A percentile compares a stretch with the other conserved stretches of the same genome.
phyloP scores from a whole-genome alignment of 192 early-diverging fungal species.

The Mortierella hygrophila region DNA sequence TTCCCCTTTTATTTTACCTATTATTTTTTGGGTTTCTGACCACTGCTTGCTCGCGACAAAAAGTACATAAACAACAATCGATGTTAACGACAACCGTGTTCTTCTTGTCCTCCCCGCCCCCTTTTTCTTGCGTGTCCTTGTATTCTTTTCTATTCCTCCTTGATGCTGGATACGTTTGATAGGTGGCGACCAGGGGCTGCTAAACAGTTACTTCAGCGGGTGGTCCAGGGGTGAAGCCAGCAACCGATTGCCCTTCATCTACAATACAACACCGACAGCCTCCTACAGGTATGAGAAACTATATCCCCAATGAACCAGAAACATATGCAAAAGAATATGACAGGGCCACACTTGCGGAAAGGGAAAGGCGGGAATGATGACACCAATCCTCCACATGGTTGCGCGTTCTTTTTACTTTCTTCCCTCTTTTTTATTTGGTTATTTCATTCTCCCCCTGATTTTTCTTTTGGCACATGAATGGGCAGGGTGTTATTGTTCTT shows the following conservation, averaged over 20 bases:
- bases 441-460: neutral
- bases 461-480: slow-evolving; percentile 22
- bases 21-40: neutral
- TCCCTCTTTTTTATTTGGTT: neutral
- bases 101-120: neutral
- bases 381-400: slow-evolving; percentile 8
- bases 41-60: neutral
- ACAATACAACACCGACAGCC: slow-evolving; percentile 88
- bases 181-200: slow-evolving; percentile 95
- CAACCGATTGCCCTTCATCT: slow-evolving; percentile 88
- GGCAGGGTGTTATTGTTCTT: neutral
- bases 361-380: neutral
- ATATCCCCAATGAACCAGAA: slow-evolving; percentile 3
- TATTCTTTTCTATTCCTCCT: neutral
- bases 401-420: neutral
- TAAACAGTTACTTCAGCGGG: slow-evolving; percentile 87
- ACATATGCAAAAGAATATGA: neutral
- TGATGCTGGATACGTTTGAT: neutral
- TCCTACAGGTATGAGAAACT: slow-evolving; percentile 74
- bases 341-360: neutral
- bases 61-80: neutral
- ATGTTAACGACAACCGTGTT: neutral
- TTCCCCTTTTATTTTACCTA: neutral
- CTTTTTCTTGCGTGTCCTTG: neutral
- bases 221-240: slow-evolving; percentile 75